Evolutionary conservation across 176 grass and related monocot genomes (phyloP).

Genomic region (Eremochloa ophiuroides): DNA sequence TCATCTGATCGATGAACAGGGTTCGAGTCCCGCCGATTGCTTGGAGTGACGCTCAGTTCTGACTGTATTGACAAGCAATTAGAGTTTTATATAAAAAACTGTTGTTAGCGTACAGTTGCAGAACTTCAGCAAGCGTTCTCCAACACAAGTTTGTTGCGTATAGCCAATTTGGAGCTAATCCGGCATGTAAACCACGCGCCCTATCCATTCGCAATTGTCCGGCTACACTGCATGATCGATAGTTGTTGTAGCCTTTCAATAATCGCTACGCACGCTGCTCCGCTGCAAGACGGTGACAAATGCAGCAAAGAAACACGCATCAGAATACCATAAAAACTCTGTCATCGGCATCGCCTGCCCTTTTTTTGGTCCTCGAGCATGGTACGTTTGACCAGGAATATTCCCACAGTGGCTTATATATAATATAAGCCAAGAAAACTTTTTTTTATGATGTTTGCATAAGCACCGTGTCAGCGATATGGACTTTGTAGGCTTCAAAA

Average conservation of each 20-base stretch:
- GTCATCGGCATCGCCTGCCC: not conserved
- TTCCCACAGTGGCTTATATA: not conserved
- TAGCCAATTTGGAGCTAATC: not conserved
- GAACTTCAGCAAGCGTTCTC: not conserved
- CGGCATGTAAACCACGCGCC: slow-evolving; percentile 4
- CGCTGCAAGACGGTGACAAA: not conserved
- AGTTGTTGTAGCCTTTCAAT: too few relatives aligned
- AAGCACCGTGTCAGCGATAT: slow-evolving; percentile 13
- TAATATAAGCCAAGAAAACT: not conserved
- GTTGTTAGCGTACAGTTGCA: not conserved
- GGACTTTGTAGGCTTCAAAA: not conserved
- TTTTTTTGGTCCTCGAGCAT: not conserved
- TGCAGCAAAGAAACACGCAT: slow-evolving; percentile 18
- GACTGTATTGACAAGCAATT: not conserved
- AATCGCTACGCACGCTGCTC: not conserved
- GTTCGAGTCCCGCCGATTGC: not conserved
- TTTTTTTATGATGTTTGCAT: not conserved
- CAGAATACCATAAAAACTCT: not conserved
- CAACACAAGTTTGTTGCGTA: not conserved
- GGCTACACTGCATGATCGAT: too few relatives aligned
- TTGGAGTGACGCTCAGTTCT: not conserved
- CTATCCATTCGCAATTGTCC: not conserved
- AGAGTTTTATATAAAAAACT: not conserved
- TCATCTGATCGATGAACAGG: not conserved
- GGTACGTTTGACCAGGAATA: not conserved